Evolutionary conservation across 257 asterid species (phyloP), one percentile per base, ranked within the genome.

Genomic region (Ilex aquifolium): DNA sequence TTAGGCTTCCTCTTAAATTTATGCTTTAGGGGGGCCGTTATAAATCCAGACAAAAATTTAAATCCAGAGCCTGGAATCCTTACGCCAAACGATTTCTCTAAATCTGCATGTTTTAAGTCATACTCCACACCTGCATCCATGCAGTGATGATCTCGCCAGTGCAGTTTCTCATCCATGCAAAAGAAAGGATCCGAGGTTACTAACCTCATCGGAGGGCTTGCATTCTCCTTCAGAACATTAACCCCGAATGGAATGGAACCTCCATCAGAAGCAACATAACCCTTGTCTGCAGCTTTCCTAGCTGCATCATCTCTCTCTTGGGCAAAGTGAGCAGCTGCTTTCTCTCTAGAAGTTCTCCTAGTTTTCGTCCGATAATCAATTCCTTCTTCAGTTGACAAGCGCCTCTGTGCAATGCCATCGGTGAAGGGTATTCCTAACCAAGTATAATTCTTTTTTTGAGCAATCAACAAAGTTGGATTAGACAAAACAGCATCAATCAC

Each of bases 71-170:
- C 65, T 12, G 90, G 66, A 72, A 82, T 72, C 72, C 79, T 93
- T 59, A 80, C 84, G 63, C 96, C 97, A 72, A 93, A 93, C 46
- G 99, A 81, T 73, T 80, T 93, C 88, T 93, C 99, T 65, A 93
- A 75, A 80, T 93, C 97, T 44, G 99, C 92, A 74, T 93, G 97
- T 79, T 87, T 93, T 82, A 81, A 62, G 76, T 87, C 99, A 82
- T 87, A 93, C 77, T 93, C 99, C 64, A 84, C 83, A 44, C 94
- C 99, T 64, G 93, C 90, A 79, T 93, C 99, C 97, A 90, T 83
- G 80, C 90, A 84, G 78, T 84, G 97, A 77, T 90, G 99, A 79
- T 87, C 99, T 73, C 95, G 81, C 97, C 96, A 88, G 74, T 82
- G 91, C 72, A 88, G 68, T 76, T 79, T 85, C 76, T 87, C 95